phyloP scores from a whole-genome alignment of 257 asterid species.

The Jaltomata sinuosa region DNA sequence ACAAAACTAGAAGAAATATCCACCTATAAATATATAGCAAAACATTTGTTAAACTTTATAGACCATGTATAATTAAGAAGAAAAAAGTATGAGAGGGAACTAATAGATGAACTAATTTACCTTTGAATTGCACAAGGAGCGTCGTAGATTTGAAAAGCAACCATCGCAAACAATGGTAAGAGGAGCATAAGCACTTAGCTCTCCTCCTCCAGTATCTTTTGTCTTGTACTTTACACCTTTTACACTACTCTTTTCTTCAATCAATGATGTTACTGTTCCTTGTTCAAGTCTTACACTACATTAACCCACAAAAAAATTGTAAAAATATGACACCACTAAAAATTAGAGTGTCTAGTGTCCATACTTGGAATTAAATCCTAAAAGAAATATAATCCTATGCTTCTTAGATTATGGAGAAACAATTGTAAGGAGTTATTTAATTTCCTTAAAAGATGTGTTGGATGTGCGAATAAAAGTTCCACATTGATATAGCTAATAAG shows the following conservation, averaged over 20 bases:
- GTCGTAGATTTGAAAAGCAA: constrained; percentile 74
- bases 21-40: constrained; percentile 19
- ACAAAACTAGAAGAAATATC: constrained; percentile 47
- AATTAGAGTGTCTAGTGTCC: no score
- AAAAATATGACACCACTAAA: no score
- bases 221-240: constrained; percentile 73
- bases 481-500: no score
- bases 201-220: constrained; percentile 39
- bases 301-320: not conserved
- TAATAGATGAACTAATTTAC: constrained; percentile 7
- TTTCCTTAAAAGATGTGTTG: no score
- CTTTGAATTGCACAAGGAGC: constrained; percentile 67
- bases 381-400: no score
- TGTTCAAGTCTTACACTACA: constrained; percentile 64
- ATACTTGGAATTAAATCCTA: no score
- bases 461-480: no score
- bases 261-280: constrained; percentile 72
- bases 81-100: no score
- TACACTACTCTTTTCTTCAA: constrained; percentile 55
- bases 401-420: no score
- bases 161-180: constrained; percentile 23
- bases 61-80: no score
- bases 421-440: no score
- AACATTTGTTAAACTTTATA: no score
- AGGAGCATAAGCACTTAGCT: constrained; percentile 47